Base-by-base conservation (phyloP, 2,329 filamentous ascomycete genomes). In the Hypocrella siamensis region DNA sequence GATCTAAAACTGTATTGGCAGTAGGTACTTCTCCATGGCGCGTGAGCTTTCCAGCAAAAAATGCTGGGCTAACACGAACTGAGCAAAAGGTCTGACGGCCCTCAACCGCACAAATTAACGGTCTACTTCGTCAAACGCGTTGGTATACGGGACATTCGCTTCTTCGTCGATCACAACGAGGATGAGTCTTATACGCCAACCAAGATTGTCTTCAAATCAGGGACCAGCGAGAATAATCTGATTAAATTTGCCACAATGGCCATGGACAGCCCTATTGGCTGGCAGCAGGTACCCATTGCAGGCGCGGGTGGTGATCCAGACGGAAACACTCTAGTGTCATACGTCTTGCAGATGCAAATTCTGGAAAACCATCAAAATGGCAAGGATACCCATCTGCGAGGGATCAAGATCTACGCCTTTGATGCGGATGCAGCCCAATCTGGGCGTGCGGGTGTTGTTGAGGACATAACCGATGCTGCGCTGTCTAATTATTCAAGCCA, bases 291-390 rank as follows among this genome's bases (percentile, higher is more conserved):
- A 1, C 75, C 82, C 16, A 56, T 72, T 14, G 51, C 51, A 2
- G 61, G 61, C 10, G 60, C 60, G 0, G 69, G 67, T n/a, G 63
- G 65, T 26, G 73, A 70, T 29, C 65, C 63, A 30, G 75, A 74
- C 46, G 79, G 69, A 26, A 79, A 76, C 44, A 80, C 86, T 1
- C 69, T 96, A 14, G 75, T 86, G 37, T 85, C 82, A 12, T 93
- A 88, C 58, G 73, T 96, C 19, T 67, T 98, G 18, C 86, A 96
- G 53, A 76, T 96, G 47, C 76, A 81, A 42, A 78, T 98, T 30
- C 70, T 88, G 31, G 90, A 96, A 58, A 98, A 98, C 49, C 90
- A 98, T 53, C 90, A 98, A 57, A 98, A 98, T 52, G 90, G 90
- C 40, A 98, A 98, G 53, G 90, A 98, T 52, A 98, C 90, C n/a